Percentiles rank a stretch among this genome's conserved stretches.
phyloP scores from a whole-genome alignment of 1,139 yeast species.

The Pneumocystis canis region DNA sequence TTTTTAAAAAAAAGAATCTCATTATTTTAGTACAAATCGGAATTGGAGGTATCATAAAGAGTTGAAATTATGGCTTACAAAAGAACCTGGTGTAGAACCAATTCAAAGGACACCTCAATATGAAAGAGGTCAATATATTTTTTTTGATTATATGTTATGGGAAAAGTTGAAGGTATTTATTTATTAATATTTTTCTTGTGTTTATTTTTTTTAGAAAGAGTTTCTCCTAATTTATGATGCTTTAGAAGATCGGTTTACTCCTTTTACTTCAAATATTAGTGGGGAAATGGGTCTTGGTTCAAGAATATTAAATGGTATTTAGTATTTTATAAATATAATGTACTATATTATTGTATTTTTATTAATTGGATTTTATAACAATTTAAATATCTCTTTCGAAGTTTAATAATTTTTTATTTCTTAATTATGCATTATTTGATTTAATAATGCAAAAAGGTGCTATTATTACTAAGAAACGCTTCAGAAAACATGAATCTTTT shows the following conservation, averaged over 20 bases:
- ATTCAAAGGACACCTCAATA: constrained; percentile 70
- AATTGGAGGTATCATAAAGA: constrained; percentile 98
- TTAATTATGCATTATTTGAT: neutral
- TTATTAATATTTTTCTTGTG: neutral
- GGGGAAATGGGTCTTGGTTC: neutral
- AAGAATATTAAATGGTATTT: neutral
- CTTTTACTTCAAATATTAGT: neutral
- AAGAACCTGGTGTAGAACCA: constrained; percentile 83
- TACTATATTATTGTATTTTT: neutral
- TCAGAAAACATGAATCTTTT: neutral
- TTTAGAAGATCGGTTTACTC: constrained; percentile 10
- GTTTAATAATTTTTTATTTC: too few species aligned
- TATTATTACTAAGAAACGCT: neutral
- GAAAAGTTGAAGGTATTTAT: constrained; percentile 51
- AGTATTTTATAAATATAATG: neutral
- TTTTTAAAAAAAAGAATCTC: neutral
- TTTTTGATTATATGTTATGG: constrained; percentile 95
- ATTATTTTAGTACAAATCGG: constrained; percentile 34
- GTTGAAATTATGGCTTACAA: constrained; percentile 89
- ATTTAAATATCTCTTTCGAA: neutral
- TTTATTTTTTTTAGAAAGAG: constrained; percentile 6
- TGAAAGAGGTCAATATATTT: constrained; percentile 89
- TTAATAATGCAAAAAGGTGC: neutral
- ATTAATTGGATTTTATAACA: neutral
- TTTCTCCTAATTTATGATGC: constrained; percentile 13